Percentiles rank a stretch among this genome's conserved stretches.
Conservation (phyloP, 345 rosid genomes). For the Triadica sebifera region DNA sequence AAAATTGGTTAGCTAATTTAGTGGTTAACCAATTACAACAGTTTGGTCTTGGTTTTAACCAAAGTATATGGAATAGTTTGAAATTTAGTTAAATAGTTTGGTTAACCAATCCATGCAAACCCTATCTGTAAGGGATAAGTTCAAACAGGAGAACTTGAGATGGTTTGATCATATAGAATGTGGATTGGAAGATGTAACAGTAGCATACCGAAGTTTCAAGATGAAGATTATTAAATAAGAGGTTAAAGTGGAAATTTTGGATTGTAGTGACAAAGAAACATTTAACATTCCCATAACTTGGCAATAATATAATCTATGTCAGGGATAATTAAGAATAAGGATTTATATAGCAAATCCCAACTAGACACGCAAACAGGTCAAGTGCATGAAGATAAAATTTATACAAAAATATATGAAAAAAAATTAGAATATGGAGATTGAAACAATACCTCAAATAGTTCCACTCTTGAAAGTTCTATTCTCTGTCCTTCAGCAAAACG, state of each 20-base stretch:
- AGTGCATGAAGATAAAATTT: not conserved
- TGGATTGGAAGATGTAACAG: not conserved
- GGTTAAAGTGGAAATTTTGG: not conserved
- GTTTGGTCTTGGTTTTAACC: too few species aligned
- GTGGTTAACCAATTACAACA: not conserved
- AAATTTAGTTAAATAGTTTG: not conserved
- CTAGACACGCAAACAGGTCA: not conserved
- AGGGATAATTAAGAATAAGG: not conserved
- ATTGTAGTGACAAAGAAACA: not conserved
- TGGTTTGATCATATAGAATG: too few species aligned
- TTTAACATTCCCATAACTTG: not conserved
- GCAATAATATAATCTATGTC: not conserved
- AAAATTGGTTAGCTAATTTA: not conserved
- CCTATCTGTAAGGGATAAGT: not conserved
- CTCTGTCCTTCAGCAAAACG: slow-evolving; percentile 61
- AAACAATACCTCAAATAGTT: slow-evolving; percentile 61
- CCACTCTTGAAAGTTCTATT: slow-evolving; percentile 71
- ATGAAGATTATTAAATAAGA: slow-evolving; percentile 3
- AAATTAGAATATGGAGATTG: not conserved
- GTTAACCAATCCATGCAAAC: not conserved
- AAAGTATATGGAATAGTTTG: not conserved
- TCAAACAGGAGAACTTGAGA: not conserved
- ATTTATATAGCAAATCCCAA: not conserved
- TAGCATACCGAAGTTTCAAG: not conserved
- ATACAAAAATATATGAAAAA: not conserved